A percentile compares a stretch with the other conserved stretches of the same genome.
phyloP scores from a whole-genome alignment of 1,284 basidiomycete species.

The Cutaneotrichosporon arboriforme region DNA sequence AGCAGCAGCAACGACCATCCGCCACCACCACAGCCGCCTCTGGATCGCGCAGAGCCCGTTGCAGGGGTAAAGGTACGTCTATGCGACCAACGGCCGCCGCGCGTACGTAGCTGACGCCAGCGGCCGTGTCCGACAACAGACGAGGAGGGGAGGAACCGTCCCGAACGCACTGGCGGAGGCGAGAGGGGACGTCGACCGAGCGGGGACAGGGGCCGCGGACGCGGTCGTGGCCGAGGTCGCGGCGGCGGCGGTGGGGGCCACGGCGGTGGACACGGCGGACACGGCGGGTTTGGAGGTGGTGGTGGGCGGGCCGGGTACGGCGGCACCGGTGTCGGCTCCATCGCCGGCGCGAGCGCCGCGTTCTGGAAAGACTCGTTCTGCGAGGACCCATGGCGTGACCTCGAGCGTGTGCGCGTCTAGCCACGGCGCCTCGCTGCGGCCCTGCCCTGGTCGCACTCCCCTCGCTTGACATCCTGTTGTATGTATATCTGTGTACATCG shows the following conservation, averaged over 20 bases:
- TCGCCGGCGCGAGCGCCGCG: too few relatives aligned
- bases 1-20: background rate
- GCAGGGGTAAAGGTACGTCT: constrained; percentile 12
- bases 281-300: constrained; percentile 6
- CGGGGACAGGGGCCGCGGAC: background rate
- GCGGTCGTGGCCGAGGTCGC: background rate
- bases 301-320: constrained; percentile 3
- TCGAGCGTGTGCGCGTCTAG: constrained; percentile 4
- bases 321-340: constrained; percentile 10
- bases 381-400: constrained; percentile 36
- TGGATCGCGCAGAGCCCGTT: background rate
- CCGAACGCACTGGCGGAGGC: background rate
- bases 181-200: background rate
- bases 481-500: too few relatives aligned
- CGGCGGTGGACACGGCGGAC: constrained; percentile 3
- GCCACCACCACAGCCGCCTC: too few relatives aligned
- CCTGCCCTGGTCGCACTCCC: too few relatives aligned
- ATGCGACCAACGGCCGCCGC: too few relatives aligned
- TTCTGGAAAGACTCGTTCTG: constrained; percentile 36
- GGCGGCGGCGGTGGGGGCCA: constrained; percentile 7
- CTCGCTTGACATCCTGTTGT: too few relatives aligned
- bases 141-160: background rate
- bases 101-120: background rate
- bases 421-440: too few relatives aligned
- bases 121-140: background rate